Base-by-base conservation (phyloP, 192 early-diverging fungal genomes). In the Phycomyces blakesleeanus region DNA sequence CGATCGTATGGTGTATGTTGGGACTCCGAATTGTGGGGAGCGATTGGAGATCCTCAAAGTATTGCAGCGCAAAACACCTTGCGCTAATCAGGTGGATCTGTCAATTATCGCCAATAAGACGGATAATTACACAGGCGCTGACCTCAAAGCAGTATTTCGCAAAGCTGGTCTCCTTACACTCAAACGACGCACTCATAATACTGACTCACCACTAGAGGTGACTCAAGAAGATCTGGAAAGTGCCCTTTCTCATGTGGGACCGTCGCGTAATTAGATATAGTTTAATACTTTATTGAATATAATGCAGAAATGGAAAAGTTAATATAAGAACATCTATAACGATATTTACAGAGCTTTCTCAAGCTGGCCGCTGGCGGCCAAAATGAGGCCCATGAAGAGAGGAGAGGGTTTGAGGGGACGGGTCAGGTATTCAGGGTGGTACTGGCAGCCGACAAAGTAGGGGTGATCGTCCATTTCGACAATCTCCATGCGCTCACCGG, bases 401-500 rank as follows among this genome's bases (percentile, higher is more conserved):
- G 97, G 93, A 8, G 89, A 88, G 11, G 97, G 97, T 69, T 82
- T 88, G 51, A 98, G 77, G 3, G 97, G 97, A 38, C 94, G 88
- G 38, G 95, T 98, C 55, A 95, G 81, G 83, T 95, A 96, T 78
- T 99, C 97, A 27, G 97, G 97, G 65, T 99, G 97, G 73, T 89
- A 98, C 84, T 99, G 97, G 22, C 83, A 85, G 55, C 85, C 97
- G 29, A 99, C 89, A 82, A 89, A 99, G 78, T 86, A 99, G 14
- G 96, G 94, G 72, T 99, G 97, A 57, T 86, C 57, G 12, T 61
- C 75, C 42, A 91, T 58, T 84, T 99, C 97, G 25, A 98, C 63
- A 58, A 99, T 93, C 81, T 98, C 96, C 97, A 99, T 99, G 59
- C 97, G 93, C 75, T 97, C 85, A 39, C 93, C 94, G 44, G 90